Evolutionary conservation across 1,139 yeast genomes (phyloP).

Genomic region (Blastobotrys indianensis): DNA sequence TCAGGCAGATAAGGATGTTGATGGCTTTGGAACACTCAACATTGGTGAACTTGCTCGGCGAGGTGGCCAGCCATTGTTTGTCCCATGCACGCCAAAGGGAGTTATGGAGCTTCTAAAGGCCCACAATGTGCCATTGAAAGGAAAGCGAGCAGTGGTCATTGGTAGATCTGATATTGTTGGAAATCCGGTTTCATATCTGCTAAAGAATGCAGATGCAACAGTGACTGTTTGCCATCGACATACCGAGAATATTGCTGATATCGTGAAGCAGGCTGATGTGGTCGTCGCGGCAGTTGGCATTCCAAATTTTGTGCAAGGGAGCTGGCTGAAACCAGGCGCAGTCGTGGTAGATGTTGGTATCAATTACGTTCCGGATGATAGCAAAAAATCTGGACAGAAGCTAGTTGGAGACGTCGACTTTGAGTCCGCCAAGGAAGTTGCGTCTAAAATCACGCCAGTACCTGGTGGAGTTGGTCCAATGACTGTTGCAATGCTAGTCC

Average conservation of each 20-base stretch:
- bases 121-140: constrained; percentile 57
- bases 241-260: constrained; percentile 56
- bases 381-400: constrained; percentile 76
- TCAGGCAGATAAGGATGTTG: constrained; percentile 79
- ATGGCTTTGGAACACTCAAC: constrained; percentile 87
- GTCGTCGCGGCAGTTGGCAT: constrained; percentile 90
- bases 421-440: constrained; percentile 57
- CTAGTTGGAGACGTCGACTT: constrained; percentile 94
- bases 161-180: constrained; percentile 98
- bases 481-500: constrained; percentile 95
- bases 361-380: constrained; percentile 71
- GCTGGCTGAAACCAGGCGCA: constrained; percentile 79
- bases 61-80: constrained; percentile 76
- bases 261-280: constrained; percentile 72
- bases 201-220: constrained; percentile 74
- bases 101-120: constrained; percentile 69
- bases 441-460: constrained; percentile 83
- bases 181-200: constrained; percentile 78
- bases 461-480: constrained; percentile 99
- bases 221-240: constrained; percentile 83
- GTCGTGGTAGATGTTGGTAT: constrained; percentile 96
- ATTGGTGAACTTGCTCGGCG: constrained; percentile 89
- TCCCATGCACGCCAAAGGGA: constrained; percentile 97
- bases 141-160: constrained; percentile 85
- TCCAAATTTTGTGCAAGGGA: constrained; percentile 78